phyloP scores from a whole-genome alignment of 768 basidiomycete species.

The Pleurotus giganteus region DNA sequence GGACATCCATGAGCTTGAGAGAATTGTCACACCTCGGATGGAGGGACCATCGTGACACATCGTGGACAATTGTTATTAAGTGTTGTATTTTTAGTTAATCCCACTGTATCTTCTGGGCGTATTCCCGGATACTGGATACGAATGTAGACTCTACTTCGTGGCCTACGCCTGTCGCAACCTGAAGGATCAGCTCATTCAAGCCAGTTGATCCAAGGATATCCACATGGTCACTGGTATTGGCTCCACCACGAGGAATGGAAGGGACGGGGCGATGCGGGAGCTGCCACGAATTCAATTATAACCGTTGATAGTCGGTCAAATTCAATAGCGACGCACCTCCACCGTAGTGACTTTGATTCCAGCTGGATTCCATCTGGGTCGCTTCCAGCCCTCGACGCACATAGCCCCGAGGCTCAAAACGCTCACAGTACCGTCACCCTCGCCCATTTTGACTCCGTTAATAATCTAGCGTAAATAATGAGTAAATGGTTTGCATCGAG shows the following conservation, averaged over 20 bases:
- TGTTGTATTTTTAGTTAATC: conserved; percentile 37
- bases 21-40: conserved; percentile 13
- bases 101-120: conserved; percentile 75
- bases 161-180: conserved; percentile 83
- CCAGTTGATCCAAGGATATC: conserved; percentile 78
- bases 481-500: background rate
- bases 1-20: background rate
- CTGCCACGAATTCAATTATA: conserved; percentile 32
- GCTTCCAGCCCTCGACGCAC: conserved; percentile 95
- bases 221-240: conserved; percentile 89
- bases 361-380: conserved; percentile 86
- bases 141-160: conserved; percentile 67
- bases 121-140: conserved; percentile 78
- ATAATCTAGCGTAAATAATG: conserved; percentile 40
- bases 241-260: conserved; percentile 83
- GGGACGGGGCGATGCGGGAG: conserved; percentile 75
- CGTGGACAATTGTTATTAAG: too few relatives aligned
- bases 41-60: background rate
- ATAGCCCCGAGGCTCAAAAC: conserved; percentile 88
- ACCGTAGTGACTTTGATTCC: conserved; percentile 85
- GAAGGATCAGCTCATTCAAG: conserved; percentile 87
- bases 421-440: conserved; percentile 94
- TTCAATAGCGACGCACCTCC: conserved; percentile 52
- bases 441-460: conserved; percentile 89
- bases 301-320: background rate